Percentiles rank a stretch among this genome's conserved stretches.
Evolutionary conservation across 148 eudicot genomes (phyloP).

Genomic region (Cornus suecica): DNA sequence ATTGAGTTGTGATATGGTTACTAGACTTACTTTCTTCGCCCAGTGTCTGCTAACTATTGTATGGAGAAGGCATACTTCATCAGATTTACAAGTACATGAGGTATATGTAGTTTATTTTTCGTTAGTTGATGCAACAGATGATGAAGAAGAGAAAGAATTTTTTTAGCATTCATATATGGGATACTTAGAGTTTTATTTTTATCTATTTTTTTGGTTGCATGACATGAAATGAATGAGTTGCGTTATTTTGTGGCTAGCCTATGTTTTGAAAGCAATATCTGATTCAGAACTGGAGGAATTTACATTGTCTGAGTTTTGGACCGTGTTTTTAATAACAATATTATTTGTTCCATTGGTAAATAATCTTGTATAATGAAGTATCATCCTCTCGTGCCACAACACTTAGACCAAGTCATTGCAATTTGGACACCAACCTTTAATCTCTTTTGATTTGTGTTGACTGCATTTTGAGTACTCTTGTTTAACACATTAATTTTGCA

Average conservation of each 20-base stretch:
- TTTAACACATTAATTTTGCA: too few relatives aligned
- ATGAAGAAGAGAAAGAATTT: background rate
- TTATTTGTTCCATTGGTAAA: too few relatives aligned
- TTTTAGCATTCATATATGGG: background rate
- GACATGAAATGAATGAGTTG: background rate
- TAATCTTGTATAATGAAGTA: background rate
- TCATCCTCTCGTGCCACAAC: background rate
- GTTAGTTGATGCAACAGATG: background rate
- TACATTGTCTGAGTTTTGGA: background rate
- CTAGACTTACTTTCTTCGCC: background rate
- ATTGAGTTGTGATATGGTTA: background rate
- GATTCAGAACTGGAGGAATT: background rate
- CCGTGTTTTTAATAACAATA: too few relatives aligned
- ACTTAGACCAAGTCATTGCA: too few relatives aligned
- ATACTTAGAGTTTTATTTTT: background rate
- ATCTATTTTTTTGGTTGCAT: too few relatives aligned
- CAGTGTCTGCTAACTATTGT: background rate
- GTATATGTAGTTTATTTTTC: background rate
- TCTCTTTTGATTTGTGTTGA: too few relatives aligned
- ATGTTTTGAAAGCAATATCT: background rate
- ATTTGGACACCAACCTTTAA: background rate
- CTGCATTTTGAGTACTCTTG: too few relatives aligned
- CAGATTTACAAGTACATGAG: background rate
- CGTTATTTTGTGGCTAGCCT: background rate
- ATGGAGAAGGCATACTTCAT: background rate